Evolutionary conservation across 2,329 filamentous ascomycete genomes (phyloP).

Genomic region (Coniochaeta hoffmannii): DNA sequence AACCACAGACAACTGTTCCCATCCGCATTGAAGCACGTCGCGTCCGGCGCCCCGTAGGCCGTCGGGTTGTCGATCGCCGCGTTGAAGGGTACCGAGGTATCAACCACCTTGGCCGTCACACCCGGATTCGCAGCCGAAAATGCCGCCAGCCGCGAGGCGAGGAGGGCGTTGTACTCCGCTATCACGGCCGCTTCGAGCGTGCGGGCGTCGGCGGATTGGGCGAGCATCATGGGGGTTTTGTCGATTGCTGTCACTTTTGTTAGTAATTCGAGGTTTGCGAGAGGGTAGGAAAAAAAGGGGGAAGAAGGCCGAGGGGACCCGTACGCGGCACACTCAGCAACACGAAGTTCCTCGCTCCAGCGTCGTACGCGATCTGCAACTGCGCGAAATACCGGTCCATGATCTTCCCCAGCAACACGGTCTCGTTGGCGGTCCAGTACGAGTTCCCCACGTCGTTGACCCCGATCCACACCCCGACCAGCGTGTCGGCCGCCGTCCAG

Average conservation of each 20-base stretch:
- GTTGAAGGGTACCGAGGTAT: slow-evolving; percentile 33
- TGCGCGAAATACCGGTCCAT: slow-evolving; percentile 35
- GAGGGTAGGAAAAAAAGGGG: background rate
- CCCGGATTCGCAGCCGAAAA: slow-evolving; percentile 28
- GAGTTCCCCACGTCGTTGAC: slow-evolving; percentile 48
- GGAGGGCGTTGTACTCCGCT: slow-evolving; percentile 26
- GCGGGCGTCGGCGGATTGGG: slow-evolving; percentile 15
- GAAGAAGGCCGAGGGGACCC: slow-evolving; percentile 7
- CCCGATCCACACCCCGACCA: slow-evolving; percentile 46
- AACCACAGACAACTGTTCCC: slow-evolving; percentile 38
- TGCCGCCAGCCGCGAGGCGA: slow-evolving; percentile 18
- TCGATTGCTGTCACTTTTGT: slow-evolving; percentile 26
- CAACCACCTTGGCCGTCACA: slow-evolving; percentile 25
- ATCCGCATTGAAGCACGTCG: slow-evolving; percentile 31
- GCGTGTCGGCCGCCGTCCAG: slow-evolving; percentile 34
- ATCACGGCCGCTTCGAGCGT: slow-evolving; percentile 26
- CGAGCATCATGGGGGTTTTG: slow-evolving; percentile 27
- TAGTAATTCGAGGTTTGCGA: too few relatives aligned
- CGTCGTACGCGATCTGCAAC: slow-evolving; percentile 32
- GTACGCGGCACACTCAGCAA: slow-evolving; percentile 38
- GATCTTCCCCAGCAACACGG: slow-evolving; percentile 24
- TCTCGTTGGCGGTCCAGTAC: slow-evolving; percentile 35
- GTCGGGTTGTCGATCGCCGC: slow-evolving; percentile 31
- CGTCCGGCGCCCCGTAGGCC: slow-evolving; percentile 32
- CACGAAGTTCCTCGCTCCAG: slow-evolving; percentile 38